Conservation (phyloP, 2,329 filamentous ascomycete genomes). For the Clathrospora elynae region DNA sequence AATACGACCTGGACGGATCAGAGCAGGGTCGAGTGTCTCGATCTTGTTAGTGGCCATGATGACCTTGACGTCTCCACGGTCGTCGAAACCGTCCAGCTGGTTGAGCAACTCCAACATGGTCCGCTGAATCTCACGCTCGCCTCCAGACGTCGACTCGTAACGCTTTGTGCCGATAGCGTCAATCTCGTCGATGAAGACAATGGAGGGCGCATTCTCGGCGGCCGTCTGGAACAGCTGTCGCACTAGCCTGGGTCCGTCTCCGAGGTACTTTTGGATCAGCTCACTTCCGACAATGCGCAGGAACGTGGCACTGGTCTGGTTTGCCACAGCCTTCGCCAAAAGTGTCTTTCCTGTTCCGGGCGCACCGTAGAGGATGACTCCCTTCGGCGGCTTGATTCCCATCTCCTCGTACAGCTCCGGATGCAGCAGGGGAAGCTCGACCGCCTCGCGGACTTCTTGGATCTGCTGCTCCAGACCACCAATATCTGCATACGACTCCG, state of each 20-base stretch:
- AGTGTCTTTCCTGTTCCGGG: slow-evolving; percentile 97
- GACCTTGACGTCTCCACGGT: slow-evolving; percentile 98
- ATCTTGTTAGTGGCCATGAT: slow-evolving; percentile 99
- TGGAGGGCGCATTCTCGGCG: slow-evolving; percentile 92
- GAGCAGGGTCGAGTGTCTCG: slow-evolving; percentile 90
- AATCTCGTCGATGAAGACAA: slow-evolving; percentile 99
- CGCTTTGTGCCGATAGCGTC: slow-evolving; percentile 98
- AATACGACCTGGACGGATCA: slow-evolving; percentile 96
- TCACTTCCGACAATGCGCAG: slow-evolving; percentile 95
- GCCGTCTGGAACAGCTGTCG: slow-evolving; percentile 96
- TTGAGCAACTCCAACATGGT: slow-evolving; percentile 99
- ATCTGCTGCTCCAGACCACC: slow-evolving; percentile 94
- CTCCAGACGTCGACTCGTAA: slow-evolving; percentile 95
- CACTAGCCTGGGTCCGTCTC: slow-evolving; percentile 91
- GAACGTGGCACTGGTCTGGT: slow-evolving; percentile 98
- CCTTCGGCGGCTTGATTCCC: slow-evolving; percentile 99
- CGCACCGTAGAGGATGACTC: slow-evolving; percentile 97
- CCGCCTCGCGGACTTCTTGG: slow-evolving; percentile 95
- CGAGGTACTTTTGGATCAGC: slow-evolving; percentile 97
- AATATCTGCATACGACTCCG: slow-evolving; percentile 98
- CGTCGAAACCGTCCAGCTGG: slow-evolving; percentile 97
- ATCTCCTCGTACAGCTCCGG: slow-evolving; percentile 99
- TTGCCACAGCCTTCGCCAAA: slow-evolving; percentile 94
- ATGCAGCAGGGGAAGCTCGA: slow-evolving; percentile 91
- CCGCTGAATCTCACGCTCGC: slow-evolving; percentile 95